Conservation (phyloP, 345 rosid genomes). For the Jatropha curcas region DNA sequence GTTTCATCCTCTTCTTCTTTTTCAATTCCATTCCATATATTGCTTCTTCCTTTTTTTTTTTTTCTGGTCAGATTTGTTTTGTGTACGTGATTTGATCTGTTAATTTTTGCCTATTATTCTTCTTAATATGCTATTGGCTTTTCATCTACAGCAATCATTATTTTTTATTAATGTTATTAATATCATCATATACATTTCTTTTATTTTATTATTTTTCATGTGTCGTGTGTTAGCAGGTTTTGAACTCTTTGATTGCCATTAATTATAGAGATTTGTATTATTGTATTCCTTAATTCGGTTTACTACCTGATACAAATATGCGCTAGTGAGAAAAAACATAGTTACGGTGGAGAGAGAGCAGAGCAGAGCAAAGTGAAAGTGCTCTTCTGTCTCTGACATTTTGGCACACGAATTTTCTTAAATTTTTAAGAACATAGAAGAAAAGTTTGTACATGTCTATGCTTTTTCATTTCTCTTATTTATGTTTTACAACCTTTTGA, state of each 20-base stretch:
- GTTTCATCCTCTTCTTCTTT: background rate
- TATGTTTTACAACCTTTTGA: background rate
- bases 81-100: background rate
- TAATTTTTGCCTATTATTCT: too few relatives aligned
- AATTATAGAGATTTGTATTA: too few relatives aligned
- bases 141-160: too few relatives aligned
- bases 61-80: too few relatives aligned
- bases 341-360: background rate
- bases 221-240: conserved; percentile 1
- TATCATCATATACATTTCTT: background rate
- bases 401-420: too few relatives aligned
- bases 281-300: too few relatives aligned
- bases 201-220: background rate
- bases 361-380: background rate
- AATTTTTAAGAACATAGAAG: too few relatives aligned
- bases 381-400: background rate
- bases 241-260: too few relatives aligned
- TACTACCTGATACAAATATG: too few relatives aligned
- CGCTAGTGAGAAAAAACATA: background rate
- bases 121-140: too few relatives aligned
- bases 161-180: background rate
- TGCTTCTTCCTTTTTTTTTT: background rate
- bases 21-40: too few relatives aligned
- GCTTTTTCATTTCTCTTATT: too few relatives aligned
- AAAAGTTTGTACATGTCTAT: background rate